Evolutionary conservation across 345 rosid species (phyloP).

Genomic region (Eucalyptus curtisii): DNA sequence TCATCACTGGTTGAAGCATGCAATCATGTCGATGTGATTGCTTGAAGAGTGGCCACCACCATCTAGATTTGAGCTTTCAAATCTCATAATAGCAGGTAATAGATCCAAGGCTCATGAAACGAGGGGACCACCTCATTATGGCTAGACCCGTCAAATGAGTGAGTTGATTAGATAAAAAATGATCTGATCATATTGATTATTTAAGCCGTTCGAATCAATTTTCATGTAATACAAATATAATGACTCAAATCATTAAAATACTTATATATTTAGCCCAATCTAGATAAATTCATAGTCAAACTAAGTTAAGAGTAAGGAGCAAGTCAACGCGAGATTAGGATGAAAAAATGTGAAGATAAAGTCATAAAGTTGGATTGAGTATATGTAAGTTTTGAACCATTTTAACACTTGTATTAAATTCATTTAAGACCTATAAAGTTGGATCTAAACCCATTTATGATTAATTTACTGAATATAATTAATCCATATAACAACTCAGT

Average conservation of each 20-base stretch:
- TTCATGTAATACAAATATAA: neutral
- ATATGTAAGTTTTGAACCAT: accelerated
- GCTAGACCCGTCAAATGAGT: no score
- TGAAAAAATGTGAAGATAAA: no score
- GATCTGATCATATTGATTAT: no score
- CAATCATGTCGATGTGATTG: neutral
- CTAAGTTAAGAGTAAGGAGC: neutral
- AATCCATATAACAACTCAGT: accelerated
- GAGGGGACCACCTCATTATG: accelerated
- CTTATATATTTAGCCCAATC: no score
- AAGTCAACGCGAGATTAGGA: accelerated
- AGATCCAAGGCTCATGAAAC: accelerated
- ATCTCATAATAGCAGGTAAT: accelerated
- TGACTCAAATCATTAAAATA: no score
- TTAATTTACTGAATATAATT: no score
- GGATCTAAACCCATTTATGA: neutral
- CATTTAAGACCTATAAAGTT: neutral
- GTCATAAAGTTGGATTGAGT: no score
- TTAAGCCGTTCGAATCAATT: accelerated
- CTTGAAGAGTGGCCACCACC: neutral
- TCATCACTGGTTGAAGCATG: neutral
- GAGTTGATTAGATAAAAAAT: no score
- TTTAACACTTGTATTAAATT: accelerated
- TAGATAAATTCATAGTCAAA: no score
- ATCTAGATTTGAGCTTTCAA: neutral